A percentile compares a stretch with the other conserved stretches of the same genome.
phyloP scores from a whole-genome alignment of 805 yeast genomes.

The Barnettozyma californica region DNA sequence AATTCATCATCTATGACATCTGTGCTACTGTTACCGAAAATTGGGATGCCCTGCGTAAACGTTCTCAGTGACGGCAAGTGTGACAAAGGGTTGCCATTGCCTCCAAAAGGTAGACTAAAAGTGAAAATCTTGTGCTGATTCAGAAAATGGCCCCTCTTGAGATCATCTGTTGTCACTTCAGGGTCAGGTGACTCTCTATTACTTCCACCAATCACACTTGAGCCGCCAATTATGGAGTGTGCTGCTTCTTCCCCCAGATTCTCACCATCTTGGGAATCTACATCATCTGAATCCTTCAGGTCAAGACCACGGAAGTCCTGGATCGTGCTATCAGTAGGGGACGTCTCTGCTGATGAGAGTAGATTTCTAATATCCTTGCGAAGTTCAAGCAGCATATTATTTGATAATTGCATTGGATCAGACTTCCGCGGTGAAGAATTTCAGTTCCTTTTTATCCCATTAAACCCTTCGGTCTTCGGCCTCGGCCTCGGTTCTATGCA shows the following conservation, averaged over 20 bases:
- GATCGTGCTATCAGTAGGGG: not conserved
- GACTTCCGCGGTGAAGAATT: not conserved
- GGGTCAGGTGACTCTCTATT: slow-evolving; percentile 5
- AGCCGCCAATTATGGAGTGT: slow-evolving; percentile 41
- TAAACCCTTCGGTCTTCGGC: not conserved
- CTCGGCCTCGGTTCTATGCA: not conserved
- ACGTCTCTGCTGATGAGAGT: not conserved
- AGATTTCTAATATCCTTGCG: slow-evolving; percentile 1
- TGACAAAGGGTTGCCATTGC: slow-evolving; percentile 26
- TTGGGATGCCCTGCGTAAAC: slow-evolving; percentile 15
- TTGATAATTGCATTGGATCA: not conserved
- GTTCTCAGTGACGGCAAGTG: slow-evolving; percentile 20
- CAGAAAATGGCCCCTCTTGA: slow-evolving; percentile 14
- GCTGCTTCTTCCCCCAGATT: slow-evolving; percentile 8
- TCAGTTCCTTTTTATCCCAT: not conserved
- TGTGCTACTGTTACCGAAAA: slow-evolving; percentile 16
- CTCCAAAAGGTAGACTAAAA: slow-evolving; percentile 35
- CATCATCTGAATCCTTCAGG: not conserved
- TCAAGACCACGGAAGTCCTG: not conserved
- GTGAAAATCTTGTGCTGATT: slow-evolving; percentile 31
- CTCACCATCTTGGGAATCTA: not conserved
- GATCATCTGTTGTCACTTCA: slow-evolving; percentile 17
- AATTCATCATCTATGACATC: slow-evolving; percentile 10
- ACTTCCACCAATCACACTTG: slow-evolving; percentile 23
- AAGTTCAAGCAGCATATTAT: not conserved